Evolutionary conservation across 371 early-diverging fungal species (phyloP), one percentile per base, ranked within the genome.

Genomic region (Circinella umbellata): DNA sequence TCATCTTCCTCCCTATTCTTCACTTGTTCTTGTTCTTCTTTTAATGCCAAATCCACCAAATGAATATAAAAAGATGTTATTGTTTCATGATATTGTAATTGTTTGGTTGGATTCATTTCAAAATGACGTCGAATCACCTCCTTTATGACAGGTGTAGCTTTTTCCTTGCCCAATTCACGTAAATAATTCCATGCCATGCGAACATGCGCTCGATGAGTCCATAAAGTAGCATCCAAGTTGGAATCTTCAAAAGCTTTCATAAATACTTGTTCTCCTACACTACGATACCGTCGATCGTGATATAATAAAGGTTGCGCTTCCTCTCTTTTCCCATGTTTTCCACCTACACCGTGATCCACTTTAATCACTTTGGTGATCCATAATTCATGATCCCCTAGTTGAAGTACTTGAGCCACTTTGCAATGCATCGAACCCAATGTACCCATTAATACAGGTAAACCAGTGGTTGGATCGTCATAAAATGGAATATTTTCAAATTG

Each of bases 351-450:
- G 68, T 89, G 81, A 13, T 89, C 81, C 1, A 90, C 85, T 64
- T 84, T 85, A 59, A 80, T 69, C 0, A 92, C 90, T 18, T 81
- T 75, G 4, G 86, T 86, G 60, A 89, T 87, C 90, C 90, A 90
- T 60, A 89, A 75, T 66, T 89, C 89, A 71, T 92, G 92, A 69
- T 90, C 90, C 0, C 92, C 92, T 0, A 90, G 75, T 34, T 74
- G 72, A 55, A 89, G 66, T 10, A 82, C 84, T 39, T 83, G 80
- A 37, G 79, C 73, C 0, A 72, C 71, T 64, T 80, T 72, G 61
- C 92, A 92, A 42, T 90, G 82, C 80, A 92, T 78, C 6, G 89
- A 89, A 1, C 90, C 90, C 6, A 92, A 49, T 10, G 88, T 89
- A 3, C 87, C 85, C 71, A 83, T 81, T 17, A 92, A 64, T 1